Evolutionary conservation across 768 basidiomycete species (phyloP).

Genomic region (Tulasnella sp.): DNA sequence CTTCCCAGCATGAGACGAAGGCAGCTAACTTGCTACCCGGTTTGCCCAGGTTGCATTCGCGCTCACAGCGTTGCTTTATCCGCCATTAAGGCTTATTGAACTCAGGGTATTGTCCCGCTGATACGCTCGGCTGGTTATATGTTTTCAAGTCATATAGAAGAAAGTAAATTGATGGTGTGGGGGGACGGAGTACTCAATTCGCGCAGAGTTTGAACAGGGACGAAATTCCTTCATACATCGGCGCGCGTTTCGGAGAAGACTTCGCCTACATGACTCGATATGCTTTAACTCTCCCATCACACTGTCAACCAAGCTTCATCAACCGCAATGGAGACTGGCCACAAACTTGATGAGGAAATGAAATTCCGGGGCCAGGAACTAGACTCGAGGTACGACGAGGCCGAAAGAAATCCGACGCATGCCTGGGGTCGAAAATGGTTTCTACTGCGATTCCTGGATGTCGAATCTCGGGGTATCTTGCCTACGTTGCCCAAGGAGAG

Average conservation of each 20-base stretch:
- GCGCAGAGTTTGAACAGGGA: neutral
- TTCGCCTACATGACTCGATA: neutral
- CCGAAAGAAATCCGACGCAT: neutral
- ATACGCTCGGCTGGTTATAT: neutral
- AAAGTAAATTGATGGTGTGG: no score
- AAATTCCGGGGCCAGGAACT: neutral
- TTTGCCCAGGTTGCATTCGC: neutral
- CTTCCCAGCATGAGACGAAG: neutral
- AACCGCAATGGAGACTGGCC: neutral
- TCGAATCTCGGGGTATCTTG: conserved; percentile 37
- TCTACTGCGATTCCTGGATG: neutral
- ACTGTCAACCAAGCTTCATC: neutral
- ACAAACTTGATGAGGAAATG: neutral
- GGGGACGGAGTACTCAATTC: neutral
- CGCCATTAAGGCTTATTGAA: neutral
- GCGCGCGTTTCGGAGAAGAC: no score
- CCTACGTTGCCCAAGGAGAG: conserved; percentile 52
- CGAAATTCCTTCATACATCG: no score
- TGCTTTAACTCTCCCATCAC: neutral
- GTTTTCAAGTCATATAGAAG: neutral
- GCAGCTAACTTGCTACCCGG: neutral
- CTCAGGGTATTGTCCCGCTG: neutral
- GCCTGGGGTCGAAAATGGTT: neutral
- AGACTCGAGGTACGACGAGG: neutral
- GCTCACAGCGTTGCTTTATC: conserved; percentile 14